Evolutionary conservation across 345 rosid species (phyloP).

Genomic region (Corymbia maculata): DNA sequence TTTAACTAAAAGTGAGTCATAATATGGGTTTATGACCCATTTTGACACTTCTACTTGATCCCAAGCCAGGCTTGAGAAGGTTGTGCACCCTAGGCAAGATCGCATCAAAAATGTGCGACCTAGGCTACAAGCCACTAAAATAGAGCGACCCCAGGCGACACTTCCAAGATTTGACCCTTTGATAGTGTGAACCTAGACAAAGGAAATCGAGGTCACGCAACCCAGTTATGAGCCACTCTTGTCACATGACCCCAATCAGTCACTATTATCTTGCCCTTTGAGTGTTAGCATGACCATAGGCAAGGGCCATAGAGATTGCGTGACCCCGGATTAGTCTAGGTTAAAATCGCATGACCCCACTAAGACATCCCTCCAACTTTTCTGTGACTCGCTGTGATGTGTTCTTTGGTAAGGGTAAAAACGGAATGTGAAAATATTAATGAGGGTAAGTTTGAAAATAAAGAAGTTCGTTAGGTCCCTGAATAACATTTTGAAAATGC

Average conservation of each 20-base stretch:
- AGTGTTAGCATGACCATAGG: not conserved
- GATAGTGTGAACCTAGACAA: not conserved
- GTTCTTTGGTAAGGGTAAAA: too few relatives aligned
- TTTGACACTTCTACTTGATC: too few relatives aligned
- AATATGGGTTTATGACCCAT: too few relatives aligned
- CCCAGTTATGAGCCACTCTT: not conserved
- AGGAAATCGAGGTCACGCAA: rapidly evolving
- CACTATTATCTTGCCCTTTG: rapidly evolving
- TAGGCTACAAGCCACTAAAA: not conserved
- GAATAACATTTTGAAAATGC: not conserved
- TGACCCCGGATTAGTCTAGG: too few relatives aligned
- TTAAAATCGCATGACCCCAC: too few relatives aligned
- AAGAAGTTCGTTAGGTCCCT: not conserved
- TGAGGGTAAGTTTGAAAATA: not conserved
- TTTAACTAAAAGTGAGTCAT: too few relatives aligned
- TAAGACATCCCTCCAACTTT: too few relatives aligned
- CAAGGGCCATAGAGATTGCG: not conserved
- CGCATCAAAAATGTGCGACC: not conserved
- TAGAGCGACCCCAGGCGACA: not conserved
- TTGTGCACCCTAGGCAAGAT: not conserved
- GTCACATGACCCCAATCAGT: not conserved
- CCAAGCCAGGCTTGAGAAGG: not conserved
- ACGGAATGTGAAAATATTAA: too few relatives aligned
- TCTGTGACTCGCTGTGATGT: too few relatives aligned
- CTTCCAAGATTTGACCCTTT: not conserved